Percentiles rank a stretch among this genome's conserved stretches.
Evolutionary conservation across 768 basidiomycete species (phyloP).

Genomic region (Leccinellum rugosiceps): DNA sequence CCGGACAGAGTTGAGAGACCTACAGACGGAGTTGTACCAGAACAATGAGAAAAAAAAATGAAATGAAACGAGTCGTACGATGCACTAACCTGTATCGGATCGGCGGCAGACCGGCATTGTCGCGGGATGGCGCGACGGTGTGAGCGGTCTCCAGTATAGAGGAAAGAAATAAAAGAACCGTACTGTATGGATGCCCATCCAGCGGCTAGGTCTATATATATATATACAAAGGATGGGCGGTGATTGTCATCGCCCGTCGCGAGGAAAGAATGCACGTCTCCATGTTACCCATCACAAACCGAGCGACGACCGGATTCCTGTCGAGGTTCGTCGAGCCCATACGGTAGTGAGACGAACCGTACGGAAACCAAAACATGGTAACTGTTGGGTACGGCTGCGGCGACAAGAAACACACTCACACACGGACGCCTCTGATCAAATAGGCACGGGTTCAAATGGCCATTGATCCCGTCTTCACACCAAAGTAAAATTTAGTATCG

Average conservation of each 20-base stretch:
- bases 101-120: neutral
- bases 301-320: neutral
- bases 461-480: neutral
- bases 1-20: neutral
- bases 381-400: neutral
- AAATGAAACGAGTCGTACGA: neutral
- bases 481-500: neutral
- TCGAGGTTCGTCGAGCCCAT: neutral
- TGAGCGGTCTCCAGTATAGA: neutral
- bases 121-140: constrained; percentile 1
- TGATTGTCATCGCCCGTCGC: constrained; percentile 1
- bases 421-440: neutral
- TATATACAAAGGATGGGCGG: neutral
- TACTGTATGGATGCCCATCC: neutral
- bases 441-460: neutral
- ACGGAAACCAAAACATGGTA: neutral
- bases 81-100: neutral
- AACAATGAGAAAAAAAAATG: neutral
- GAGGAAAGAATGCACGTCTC: constrained; percentile 5
- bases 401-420: neutral
- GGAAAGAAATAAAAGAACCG: neutral
- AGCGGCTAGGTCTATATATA: neutral
- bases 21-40: neutral
- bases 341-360: neutral
- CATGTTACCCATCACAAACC: constrained; percentile 1